Evolutionary conservation across 371 early-diverging fungal species (phyloP).

Genomic region (Syncephalastrum sp.): DNA sequence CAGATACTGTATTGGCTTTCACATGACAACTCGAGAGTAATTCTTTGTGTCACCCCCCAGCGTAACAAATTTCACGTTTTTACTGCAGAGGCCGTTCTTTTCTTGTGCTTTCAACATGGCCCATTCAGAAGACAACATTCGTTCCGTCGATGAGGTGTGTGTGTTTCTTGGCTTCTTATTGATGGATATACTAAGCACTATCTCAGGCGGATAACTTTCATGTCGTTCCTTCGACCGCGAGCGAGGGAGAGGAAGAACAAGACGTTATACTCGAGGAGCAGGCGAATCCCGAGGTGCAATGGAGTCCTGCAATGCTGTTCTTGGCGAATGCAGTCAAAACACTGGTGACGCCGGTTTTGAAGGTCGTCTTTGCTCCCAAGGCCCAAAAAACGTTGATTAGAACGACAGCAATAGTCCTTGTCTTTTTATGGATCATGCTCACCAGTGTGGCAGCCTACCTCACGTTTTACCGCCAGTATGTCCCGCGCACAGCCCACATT

Average conservation of each 20-base stretch:
- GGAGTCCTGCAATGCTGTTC: conserved; percentile 18
- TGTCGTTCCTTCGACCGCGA: conserved; percentile 20
- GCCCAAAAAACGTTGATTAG: conserved; percentile 40
- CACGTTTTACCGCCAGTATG: conserved; percentile 43
- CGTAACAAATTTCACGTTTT: no score
- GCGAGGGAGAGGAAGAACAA: conserved; percentile 7
- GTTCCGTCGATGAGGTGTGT: background rate
- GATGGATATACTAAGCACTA: no score
- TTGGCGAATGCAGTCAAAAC: conserved; percentile 9
- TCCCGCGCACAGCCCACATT: conserved; percentile 40
- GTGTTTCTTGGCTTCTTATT: background rate
- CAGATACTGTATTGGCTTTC: no score
- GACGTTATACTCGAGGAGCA: conserved; percentile 10
- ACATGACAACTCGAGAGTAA: no score
- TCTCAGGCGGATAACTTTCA: conserved; percentile 17
- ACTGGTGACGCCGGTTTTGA: conserved; percentile 15
- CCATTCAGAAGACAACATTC: no score
- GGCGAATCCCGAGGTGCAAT: background rate
- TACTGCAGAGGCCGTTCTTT: no score
- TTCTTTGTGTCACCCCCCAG: no score
- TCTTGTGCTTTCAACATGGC: no score
- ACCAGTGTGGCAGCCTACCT: conserved; percentile 45
- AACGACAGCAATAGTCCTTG: conserved; percentile 22
- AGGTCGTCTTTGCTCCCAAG: conserved; percentile 34
- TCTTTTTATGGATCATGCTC: conserved; percentile 34